Evolutionary conservation across 106 monocot species (phyloP).

Genomic region (Phalaenopsis aphrodite): DNA sequence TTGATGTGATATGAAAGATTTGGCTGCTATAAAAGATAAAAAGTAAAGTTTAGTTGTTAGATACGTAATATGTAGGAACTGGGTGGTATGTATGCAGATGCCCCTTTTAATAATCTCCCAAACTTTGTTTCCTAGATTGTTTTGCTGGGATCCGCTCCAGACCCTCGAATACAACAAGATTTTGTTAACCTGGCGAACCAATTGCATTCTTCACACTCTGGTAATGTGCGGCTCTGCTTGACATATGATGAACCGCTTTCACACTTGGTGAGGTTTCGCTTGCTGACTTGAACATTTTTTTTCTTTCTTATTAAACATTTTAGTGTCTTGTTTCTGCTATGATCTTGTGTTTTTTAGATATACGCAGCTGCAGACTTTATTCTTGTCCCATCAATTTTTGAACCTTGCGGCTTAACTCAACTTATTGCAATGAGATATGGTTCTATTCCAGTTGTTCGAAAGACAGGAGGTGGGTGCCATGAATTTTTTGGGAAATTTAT

Average conservation of each 20-base stretch:
- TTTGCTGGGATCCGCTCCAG: slow-evolving; percentile 93
- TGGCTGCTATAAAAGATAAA: too few species aligned
- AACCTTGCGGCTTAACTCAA: slow-evolving; percentile 95
- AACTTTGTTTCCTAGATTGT: slow-evolving; percentile 45
- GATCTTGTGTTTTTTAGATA: slow-evolving; percentile 41
- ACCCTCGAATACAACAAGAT: slow-evolving; percentile 87
- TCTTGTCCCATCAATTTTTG: slow-evolving; percentile 93
- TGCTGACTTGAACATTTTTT: neutral
- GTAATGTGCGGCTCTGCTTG: slow-evolving; percentile 57
- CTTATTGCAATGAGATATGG: slow-evolving; percentile 97
- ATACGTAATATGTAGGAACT: too few species aligned
- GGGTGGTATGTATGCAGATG: too few species aligned
- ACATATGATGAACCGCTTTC: slow-evolving; percentile 97
- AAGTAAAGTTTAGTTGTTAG: too few species aligned
- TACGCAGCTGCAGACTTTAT: slow-evolving; percentile 97
- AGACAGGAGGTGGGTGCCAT: slow-evolving; percentile 67
- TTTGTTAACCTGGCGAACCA: slow-evolving; percentile 73
- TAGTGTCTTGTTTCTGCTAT: neutral
- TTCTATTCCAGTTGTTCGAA: slow-evolving; percentile 89
- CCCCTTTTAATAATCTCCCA: neutral
- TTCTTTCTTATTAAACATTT: neutral
- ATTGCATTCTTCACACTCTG: slow-evolving; percentile 75
- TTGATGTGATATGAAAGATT: too few species aligned
- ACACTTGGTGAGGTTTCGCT: slow-evolving; percentile 58
- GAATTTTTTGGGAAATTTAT: neutral